Base-by-base conservation (phyloP, 1,284 basidiomycete genomes). In the Cutaneotrichosporon sp. region DNA sequence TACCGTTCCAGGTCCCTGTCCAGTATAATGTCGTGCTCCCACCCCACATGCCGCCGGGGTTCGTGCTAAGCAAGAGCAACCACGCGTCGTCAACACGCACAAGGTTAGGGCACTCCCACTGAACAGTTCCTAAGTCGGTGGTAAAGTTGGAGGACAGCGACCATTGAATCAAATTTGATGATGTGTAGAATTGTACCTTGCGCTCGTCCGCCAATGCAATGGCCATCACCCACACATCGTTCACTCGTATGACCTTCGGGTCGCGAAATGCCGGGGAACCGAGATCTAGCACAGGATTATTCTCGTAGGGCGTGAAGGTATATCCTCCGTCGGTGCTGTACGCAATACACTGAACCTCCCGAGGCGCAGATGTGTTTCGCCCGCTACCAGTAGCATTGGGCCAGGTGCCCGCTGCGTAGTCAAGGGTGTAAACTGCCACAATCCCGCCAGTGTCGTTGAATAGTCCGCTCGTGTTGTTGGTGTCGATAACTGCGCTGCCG, bases 401-500 rank as follows among this genome's bases (percentile, higher is more conserved):
- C 15, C 44, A 15, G 38, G 22, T 30, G 7, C 12, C 12, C 13
- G 26, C 30, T 10, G 66, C 60, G 13, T 68, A 75, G 58, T 76
- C 68, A 47, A 76, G 68, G 15, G 76, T 77, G 60, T 77, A 77
- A 46, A 78, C 69, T 26, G 76, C 76, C 8, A 77, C 73, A 43
- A 78, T 70, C 26, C 75, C 67, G 46, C 68, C 63, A 13, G 40
- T 50, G 8, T 9, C 13, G 41, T 50, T 50, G 22, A 50, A 50
- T 62, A 77, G 69, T 35, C 76, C 76, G 9, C 72, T 72, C 2
- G 75, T 77, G 62, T 78, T 78, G 59, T 77, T 68, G 18, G 60
- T 48, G 50, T 77, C 76, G 38, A 77, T 58, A 22, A 77, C 74
- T n/a, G 67, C 68, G 3, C 68, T 73, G 12, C 77, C 76, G 26